Conservation (phyloP, 768 basidiomycete species). For the Erythrobasidium yunnanense region DNA sequence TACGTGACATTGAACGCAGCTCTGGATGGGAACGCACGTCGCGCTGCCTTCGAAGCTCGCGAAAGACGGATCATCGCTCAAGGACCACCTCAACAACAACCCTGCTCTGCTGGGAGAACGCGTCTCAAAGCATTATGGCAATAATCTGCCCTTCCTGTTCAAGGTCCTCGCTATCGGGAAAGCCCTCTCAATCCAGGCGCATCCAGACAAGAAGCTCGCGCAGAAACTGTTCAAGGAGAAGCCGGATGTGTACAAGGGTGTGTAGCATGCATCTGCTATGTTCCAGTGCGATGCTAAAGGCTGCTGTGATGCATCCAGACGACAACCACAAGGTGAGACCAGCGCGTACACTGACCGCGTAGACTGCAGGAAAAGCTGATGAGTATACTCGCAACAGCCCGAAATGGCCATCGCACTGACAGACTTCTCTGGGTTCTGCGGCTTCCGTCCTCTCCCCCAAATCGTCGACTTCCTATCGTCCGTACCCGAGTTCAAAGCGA, state of each 20-base stretch:
- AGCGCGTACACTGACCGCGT: background rate
- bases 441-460: conserved; percentile 68
- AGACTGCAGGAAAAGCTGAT: conserved; percentile 4
- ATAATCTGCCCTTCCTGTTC: conserved; percentile 80
- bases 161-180: conserved; percentile 83
- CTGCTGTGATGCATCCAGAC: conserved; percentile 53
- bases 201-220: conserved; percentile 77
- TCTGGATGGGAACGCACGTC: conserved; percentile 99
- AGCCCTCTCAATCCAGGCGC: conserved; percentile 80
- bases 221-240: conserved; percentile 55
- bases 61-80: conserved; percentile 50
- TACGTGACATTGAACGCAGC: conserved; percentile 45
- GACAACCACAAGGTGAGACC: conserved; percentile 72
- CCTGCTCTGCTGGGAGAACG: conserved; percentile 58
- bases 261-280: conserved; percentile 29
- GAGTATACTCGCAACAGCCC: conserved; percentile 46
- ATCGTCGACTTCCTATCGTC: conserved; percentile 58
- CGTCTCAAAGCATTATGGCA: conserved; percentile 53
- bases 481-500: conserved; percentile 64
- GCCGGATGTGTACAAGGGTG: conserved; percentile 85
- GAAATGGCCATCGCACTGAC: conserved; percentile 98
- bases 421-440: conserved; percentile 78
- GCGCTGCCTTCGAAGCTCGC: conserved; percentile 54
- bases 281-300: too few species aligned
- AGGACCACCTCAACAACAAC: conserved; percentile 54